Percentiles rank a stretch among this genome's conserved stretches.
Evolutionary conservation across 306 rosid species (phyloP).

Genomic region (Ochetophila trinervis): DNA sequence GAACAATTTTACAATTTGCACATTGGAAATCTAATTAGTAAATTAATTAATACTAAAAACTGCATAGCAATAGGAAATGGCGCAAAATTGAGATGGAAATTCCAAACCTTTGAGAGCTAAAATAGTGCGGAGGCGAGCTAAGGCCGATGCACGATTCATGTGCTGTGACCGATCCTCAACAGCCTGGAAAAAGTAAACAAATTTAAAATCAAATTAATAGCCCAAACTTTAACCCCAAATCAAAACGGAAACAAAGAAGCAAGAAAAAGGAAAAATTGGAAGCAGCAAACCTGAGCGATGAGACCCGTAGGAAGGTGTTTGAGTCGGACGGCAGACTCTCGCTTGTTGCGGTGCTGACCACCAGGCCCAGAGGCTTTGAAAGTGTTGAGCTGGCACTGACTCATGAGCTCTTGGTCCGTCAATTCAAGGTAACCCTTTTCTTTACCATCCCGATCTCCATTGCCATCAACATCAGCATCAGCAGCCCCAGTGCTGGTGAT

Average conservation of each 20-base stretch:
- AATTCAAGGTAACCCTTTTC: slow-evolving; percentile 52
- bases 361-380: slow-evolving; percentile 86
- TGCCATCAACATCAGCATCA: neutral
- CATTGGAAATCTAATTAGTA: neutral
- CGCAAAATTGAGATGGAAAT: neutral
- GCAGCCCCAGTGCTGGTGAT: neutral
- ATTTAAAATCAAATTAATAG: slow-evolving; percentile 2
- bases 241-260: neutral
- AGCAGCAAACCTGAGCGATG: slow-evolving; percentile 53
- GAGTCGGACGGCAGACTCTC: slow-evolving; percentile 83
- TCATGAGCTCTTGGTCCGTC: slow-evolving; percentile 69
- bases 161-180: slow-evolving; percentile 94
- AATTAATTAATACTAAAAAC: neutral
- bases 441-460: neutral
- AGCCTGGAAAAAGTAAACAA: slow-evolving; percentile 46
- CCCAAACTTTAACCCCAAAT: neutral
- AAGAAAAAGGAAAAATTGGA: neutral
- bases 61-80: neutral
- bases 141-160: slow-evolving; percentile 79
- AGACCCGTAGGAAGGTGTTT: slow-evolving; percentile 85
- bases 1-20: neutral
- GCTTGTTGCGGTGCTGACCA: slow-evolving; percentile 96
- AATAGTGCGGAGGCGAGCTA: slow-evolving; percentile 73
- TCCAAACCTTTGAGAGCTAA: slow-evolving; percentile 67
- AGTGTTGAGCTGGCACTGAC: slow-evolving; percentile 74